Percentiles rank a stretch among this genome's conserved stretches.
Conservation (phyloP, 768 basidiomycete genomes). For the Hygrocybe coccinea region DNA sequence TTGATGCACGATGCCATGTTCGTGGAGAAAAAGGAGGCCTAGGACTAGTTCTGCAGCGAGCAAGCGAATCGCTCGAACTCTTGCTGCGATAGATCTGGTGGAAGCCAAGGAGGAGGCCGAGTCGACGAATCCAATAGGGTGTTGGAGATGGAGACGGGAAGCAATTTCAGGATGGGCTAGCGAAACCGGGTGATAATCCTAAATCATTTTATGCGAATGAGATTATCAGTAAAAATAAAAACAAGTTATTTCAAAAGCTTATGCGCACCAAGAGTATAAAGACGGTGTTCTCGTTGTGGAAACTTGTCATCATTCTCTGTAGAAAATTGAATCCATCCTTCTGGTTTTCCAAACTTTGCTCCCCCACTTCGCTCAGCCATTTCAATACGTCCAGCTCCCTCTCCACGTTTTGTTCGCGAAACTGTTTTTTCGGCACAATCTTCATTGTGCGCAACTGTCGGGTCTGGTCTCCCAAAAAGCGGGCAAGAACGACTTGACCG, state of each 20-base stretch:
- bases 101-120: conserved; percentile 1
- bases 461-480: conserved; percentile 5
- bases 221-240: neutral
- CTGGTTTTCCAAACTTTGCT: neutral
- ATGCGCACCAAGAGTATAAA: conserved; percentile 26
- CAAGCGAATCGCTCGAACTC: conserved; percentile 22
- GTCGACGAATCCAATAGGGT: conserved; percentile 12
- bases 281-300: conserved; percentile 17
- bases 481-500: conserved; percentile 24
- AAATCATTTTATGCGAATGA: neutral
- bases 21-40: conserved; percentile 42
- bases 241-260: neutral
- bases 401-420: conserved; percentile 4
- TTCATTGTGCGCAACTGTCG: conserved; percentile 22
- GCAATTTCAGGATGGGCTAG: conserved; percentile 27
- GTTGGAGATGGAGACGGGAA: conserved; percentile 20
- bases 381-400: conserved; percentile 21
- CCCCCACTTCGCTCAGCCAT: conserved; percentile 13
- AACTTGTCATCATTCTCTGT: conserved; percentile 20
- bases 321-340: conserved; percentile 18
- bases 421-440: conserved; percentile 13
- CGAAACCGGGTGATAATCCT: conserved; percentile 33
- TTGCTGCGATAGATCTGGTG: conserved; percentile 6
- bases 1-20: conserved; percentile 60
- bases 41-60: conserved; percentile 32